These are phyloP conservation scores for Tremella mesenterica DNA, from an alignment of 768 basidiomycete species.

Conservation along the genomic window DNA sequence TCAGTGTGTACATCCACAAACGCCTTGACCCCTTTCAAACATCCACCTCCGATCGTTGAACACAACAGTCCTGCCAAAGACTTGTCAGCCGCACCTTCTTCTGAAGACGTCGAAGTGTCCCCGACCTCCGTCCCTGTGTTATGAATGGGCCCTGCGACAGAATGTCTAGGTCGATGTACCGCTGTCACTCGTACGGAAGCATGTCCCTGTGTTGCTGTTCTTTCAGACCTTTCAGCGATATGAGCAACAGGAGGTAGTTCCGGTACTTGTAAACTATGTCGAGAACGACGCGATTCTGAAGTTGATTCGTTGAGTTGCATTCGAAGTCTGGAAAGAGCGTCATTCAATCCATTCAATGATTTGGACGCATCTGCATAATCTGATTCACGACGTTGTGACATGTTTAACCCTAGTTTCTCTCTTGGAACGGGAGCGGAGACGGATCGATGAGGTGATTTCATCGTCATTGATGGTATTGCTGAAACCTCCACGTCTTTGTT, in stretches of 20 bases:
- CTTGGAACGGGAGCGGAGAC: constrained; percentile 26
- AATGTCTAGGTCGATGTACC: constrained; percentile 19
- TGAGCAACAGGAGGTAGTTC: not conserved
- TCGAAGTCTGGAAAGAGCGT: constrained; percentile 30
- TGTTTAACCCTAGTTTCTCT: constrained; percentile 8
- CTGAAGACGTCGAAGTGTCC: constrained; percentile 7
- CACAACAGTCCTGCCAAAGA: constrained; percentile 28
- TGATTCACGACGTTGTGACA: constrained; percentile 15
- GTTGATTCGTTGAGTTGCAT: constrained; percentile 7
- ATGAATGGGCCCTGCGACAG: constrained; percentile 1
- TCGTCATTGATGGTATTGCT: constrained; percentile 2
- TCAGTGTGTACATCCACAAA: constrained; percentile 44
- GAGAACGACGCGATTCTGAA: not conserved
- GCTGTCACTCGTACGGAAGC: constrained; percentile 6
- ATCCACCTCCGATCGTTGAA: constrained; percentile 17
- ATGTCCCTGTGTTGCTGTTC: not conserved
- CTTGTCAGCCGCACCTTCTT: constrained; percentile 12
- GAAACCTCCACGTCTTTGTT: too few relatives aligned
- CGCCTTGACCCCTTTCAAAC: constrained; percentile 42
- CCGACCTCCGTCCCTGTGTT: too few relatives aligned
- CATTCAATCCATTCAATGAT: constrained; percentile 22
- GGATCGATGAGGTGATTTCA: constrained; percentile 18
- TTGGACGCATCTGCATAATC: constrained; percentile 21
- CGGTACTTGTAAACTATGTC: constrained; percentile 2
- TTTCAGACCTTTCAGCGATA: not conserved